Evolutionary conservation across 768 basidiomycete genomes (phyloP), one percentile per base, ranked within the genome.

Genomic region (Kwoniella dendrophila): DNA sequence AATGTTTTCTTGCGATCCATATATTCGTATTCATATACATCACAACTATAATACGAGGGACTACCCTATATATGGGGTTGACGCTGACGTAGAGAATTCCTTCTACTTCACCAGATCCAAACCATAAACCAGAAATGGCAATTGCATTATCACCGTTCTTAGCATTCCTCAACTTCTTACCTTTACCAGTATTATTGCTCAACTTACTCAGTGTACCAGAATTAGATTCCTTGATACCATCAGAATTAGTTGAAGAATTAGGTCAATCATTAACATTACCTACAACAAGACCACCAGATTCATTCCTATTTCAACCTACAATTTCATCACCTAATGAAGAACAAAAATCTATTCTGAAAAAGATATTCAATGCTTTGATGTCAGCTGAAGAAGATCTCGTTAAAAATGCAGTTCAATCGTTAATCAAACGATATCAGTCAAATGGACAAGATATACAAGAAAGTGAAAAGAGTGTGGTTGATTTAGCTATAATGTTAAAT

Each of bases 61-160:
- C 34, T 36, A 16, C 16, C 34, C 34, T 36, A 16, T n/a, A n/a
- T n/a, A n/a, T n/a, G n/a, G 22, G 14, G 12, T 22, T 16, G 10
- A 12, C 6, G 30, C 36, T 53, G 52, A 36, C 33, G n/a, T n/a
- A n/a, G n/a, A n/a, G n/a, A n/a, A 53, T 12, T 33, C 52, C 11
- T 12, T 16, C 20, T 32, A 4, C 30, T 2, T 32, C 2, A 3
- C 18, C 74, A 81, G 96, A 99, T 78, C 85, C 87, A 4, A 98
- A 98, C 75, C 96, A 99, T 72, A 99, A 99, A 80, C 96, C 96
- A 2, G 96, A 99, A 78, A 95, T 99, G 91, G 92, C 94, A n/a
- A 84, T 99, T 36, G 96, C 96, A 0, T 80, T 99, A 62, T 94
- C 94, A 0, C 86, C 87, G 14, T 98, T 98, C 82, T 82, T 82